Conservation (phyloP, 148 eudicot species). For the Vaccinium macrocarpon region DNA sequence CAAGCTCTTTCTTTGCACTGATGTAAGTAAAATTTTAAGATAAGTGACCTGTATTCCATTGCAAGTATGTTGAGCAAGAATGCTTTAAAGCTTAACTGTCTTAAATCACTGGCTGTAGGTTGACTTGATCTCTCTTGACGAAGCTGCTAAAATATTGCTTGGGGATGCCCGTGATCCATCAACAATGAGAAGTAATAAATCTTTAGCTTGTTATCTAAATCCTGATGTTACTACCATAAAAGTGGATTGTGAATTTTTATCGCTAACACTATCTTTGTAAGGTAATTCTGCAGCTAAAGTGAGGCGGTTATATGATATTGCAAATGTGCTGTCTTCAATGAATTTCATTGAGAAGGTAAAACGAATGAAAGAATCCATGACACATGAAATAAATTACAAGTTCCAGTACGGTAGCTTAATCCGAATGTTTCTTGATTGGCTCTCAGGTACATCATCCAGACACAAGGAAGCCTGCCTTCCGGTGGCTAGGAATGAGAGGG, state of each 20-base stretch:
- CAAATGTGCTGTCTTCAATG: constrained; percentile 94
- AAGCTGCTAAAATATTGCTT: constrained; percentile 86
- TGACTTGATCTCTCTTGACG: constrained; percentile 81
- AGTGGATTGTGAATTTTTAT: constrained; percentile 1
- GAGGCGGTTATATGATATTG: constrained; percentile 89
- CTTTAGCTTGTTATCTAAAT: constrained; percentile 15
- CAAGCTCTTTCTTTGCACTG: constrained; percentile 84
- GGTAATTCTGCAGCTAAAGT: constrained; percentile 87
- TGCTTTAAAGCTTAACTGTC: neutral
- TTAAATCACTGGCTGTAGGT: constrained; percentile 37
- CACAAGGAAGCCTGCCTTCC: constrained; percentile 86
- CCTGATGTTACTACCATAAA: neutral
- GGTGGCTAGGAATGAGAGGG: constrained; percentile 72
- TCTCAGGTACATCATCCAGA: constrained; percentile 76
- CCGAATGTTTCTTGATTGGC: constrained; percentile 16
- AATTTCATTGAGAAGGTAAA: constrained; percentile 86
- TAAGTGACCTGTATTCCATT: constrained; percentile 3
- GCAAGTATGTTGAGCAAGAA: neutral
- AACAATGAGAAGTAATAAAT: constrained; percentile 67
- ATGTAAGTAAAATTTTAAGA: constrained; percentile 40
- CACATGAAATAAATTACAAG: neutral
- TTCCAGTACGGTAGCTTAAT: neutral
- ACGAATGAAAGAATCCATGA: neutral
- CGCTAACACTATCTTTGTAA: constrained; percentile 36
- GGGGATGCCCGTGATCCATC: constrained; percentile 68